Percentiles rank a stretch among this genome's conserved stretches.
Evolutionary conservation across 129 eudicot species (phyloP).

Genomic region (Pulicaria dysenterica): DNA sequence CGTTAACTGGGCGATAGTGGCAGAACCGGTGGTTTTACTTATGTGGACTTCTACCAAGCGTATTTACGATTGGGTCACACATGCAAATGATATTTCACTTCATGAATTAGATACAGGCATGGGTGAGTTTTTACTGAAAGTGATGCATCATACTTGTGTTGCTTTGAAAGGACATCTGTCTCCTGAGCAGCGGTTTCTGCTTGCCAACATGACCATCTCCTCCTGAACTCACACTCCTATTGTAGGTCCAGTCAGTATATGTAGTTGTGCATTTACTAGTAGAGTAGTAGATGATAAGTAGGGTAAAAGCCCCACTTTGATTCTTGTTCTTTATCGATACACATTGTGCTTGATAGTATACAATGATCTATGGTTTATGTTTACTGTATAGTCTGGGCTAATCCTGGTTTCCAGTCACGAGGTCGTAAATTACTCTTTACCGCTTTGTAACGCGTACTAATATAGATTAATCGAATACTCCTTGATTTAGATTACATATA

Average conservation of each 20-base stretch:
- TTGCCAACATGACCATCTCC: conserved; percentile 65
- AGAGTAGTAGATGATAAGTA: not conserved
- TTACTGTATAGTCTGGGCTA: too few species aligned
- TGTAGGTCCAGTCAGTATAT: not conserved
- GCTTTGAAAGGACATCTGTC: conserved; percentile 56
- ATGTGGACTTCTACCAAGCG: conserved; percentile 66
- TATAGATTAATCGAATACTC: too few species aligned
- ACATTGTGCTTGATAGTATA: too few species aligned
- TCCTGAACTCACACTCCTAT: conserved; percentile 21
- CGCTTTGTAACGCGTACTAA: too few species aligned
- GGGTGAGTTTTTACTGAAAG: conserved; percentile 48
- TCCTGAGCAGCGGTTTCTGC: conserved; percentile 64
- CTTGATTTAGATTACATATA: too few species aligned
- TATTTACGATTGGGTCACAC: conserved; percentile 48
- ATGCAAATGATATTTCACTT: conserved; percentile 29
- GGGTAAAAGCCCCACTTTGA: too few species aligned
- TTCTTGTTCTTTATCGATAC: too few species aligned
- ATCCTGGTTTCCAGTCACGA: too few species aligned
- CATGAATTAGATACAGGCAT: conserved; percentile 46
- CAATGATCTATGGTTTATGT: too few species aligned
- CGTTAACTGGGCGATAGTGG: conserved; percentile 49
- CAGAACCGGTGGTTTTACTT: conserved; percentile 57
- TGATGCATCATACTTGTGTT: conserved; percentile 64
- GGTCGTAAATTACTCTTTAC: too few species aligned
- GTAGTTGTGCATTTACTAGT: not conserved